phyloP scores from a whole-genome alignment of 495 filamentous ascomycete species.

The Staphylotrichum longicolle region DNA sequence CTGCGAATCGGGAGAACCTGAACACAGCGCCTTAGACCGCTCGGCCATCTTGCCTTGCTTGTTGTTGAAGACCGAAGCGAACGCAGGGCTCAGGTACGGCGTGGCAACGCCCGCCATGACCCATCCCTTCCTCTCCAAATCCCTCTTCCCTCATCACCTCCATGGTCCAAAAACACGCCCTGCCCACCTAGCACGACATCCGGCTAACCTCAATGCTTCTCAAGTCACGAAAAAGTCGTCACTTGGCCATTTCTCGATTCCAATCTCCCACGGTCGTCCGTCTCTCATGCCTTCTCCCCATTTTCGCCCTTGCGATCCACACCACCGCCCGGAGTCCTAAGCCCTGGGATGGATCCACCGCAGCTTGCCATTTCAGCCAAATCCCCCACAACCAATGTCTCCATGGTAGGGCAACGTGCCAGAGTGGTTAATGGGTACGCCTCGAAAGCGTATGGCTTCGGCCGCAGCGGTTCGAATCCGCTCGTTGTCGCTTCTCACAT shows the following conservation, averaged over 20 bases:
- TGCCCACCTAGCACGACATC: too few relatives aligned
- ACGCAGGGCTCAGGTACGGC: background rate
- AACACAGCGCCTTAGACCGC: constrained; percentile 27
- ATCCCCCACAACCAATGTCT: background rate
- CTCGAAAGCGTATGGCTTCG: constrained; percentile 56
- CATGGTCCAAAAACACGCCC: too few relatives aligned
- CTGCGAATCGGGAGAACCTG: constrained; percentile 19
- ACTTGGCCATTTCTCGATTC: too few relatives aligned
- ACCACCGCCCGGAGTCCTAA: too few relatives aligned
- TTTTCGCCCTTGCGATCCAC: too few relatives aligned
- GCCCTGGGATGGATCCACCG: too few relatives aligned
- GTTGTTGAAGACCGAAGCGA: background rate
- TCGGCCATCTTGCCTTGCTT: constrained; percentile 25
- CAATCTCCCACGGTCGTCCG: too few relatives aligned
- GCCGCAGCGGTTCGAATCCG: constrained; percentile 51
- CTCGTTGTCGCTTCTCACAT: constrained; percentile 31
- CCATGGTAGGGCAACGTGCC: constrained; percentile 38
- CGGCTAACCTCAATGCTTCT: too few relatives aligned
- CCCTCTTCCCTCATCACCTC: background rate
- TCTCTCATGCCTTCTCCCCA: too few relatives aligned
- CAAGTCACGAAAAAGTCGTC: too few relatives aligned
- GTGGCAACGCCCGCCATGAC: background rate
- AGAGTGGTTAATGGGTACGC: constrained; percentile 55
- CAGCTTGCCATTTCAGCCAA: too few relatives aligned
- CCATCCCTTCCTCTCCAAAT: too few relatives aligned